Conservation (phyloP, 2,329 filamentous ascomycete species). For the Colletotrichum noveboracense region DNA sequence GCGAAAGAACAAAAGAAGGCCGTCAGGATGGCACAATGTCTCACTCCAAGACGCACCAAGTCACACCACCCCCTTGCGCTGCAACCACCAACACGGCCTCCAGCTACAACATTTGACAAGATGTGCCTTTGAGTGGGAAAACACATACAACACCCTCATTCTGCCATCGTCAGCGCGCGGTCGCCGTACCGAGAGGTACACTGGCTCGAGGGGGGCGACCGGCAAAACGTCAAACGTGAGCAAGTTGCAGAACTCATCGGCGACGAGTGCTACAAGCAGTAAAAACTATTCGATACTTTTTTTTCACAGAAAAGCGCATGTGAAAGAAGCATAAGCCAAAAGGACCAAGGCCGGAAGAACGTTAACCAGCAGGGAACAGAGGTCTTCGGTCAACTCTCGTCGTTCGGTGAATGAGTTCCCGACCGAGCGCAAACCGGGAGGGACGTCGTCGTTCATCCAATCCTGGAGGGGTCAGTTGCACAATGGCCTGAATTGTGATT, state of each 20-base stretch:
- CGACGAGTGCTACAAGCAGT: not conserved
- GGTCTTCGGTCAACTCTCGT: not conserved
- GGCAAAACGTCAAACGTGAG: not conserved
- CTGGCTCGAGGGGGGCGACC: not conserved
- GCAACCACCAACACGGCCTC: not conserved
- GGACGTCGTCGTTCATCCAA: slow-evolving; percentile 12
- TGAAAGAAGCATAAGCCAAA: slow-evolving; percentile 3
- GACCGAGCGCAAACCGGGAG: not conserved
- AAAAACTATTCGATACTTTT: not conserved
- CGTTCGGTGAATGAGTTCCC: not conserved
- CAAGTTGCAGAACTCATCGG: not conserved
- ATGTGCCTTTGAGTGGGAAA: not conserved
- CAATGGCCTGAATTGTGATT: not conserved
- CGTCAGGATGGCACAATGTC: not conserved
- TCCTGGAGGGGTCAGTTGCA: not conserved
- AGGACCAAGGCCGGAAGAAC: not conserved
- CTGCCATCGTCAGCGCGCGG: not conserved
- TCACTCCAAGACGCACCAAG: not conserved
- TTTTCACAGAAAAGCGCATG: not conserved
- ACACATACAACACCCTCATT: not conserved
- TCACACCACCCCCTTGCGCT: not conserved
- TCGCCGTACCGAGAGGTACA: not conserved
- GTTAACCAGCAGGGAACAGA: not conserved
- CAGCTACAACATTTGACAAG: not conserved
- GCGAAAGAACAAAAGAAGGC: not conserved